A percentile compares a stretch with the other conserved stretches of the same genome.
These are phyloP conservation scores for Fusarium proliferatum DNA, from an alignment of 2,329 filamentous ascomycete species.

Conservation along the genomic window DNA sequence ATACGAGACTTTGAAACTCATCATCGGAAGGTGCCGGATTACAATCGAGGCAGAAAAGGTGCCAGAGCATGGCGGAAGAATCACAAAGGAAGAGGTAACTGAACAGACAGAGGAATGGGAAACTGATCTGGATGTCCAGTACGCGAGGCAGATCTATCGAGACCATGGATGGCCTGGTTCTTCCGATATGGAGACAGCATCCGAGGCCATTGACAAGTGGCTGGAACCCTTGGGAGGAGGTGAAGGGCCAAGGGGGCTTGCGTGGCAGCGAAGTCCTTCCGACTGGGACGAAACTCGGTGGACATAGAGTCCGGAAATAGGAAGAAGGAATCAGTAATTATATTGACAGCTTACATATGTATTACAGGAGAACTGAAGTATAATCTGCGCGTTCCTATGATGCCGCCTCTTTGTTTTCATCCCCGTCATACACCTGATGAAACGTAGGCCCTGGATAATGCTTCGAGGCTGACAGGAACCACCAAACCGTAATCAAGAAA, in stretches of 20 bases:
- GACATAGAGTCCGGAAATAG: background rate
- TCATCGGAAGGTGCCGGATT: background rate
- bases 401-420: background rate
- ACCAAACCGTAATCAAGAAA: constrained; percentile 34
- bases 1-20: background rate
- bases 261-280: background rate
- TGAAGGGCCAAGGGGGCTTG: background rate
- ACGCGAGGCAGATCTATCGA: constrained; percentile 1
- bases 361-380: fast-evolving
- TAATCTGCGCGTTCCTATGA: fast-evolving
- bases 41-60: background rate
- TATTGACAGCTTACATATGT: background rate
- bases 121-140: constrained; percentile 4
- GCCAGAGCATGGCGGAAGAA: background rate
- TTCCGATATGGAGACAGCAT: background rate
- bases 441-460: constrained; percentile 39
- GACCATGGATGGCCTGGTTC: background rate
- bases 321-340: fast-evolving
- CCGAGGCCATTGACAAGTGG: background rate
- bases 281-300: background rate
- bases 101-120: background rate
- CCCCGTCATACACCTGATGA: background rate
- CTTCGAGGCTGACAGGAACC: constrained; percentile 33
- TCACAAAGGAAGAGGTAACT: background rate
- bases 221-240: background rate